Percentiles rank a stretch among this genome's conserved stretches.
phyloP scores from a whole-genome alignment of 257 asterid species.

The Handroanthus guayacan region DNA sequence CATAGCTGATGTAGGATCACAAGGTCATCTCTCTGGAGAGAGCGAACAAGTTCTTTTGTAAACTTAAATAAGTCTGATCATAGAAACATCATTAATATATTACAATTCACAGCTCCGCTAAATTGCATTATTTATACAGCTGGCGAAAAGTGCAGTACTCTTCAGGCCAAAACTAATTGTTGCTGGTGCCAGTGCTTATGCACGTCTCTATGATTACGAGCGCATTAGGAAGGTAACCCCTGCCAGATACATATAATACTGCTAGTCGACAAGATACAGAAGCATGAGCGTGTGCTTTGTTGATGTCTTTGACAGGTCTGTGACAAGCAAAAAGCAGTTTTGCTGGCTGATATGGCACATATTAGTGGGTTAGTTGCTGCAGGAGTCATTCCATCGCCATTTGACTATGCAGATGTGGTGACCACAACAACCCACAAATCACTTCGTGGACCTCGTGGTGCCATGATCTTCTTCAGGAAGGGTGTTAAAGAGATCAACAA shows the following conservation, averaged over 20 bases:
- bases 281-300: slow-evolving; percentile 22
- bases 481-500: slow-evolving; percentile 94
- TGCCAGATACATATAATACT: background rate
- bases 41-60: background rate
- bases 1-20: background rate
- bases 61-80: background rate
- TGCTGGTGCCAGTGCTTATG: slow-evolving; percentile 98
- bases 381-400: slow-evolving; percentile 74
- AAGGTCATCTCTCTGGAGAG: background rate
- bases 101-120: background rate
- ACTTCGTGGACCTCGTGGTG: slow-evolving; percentile 98
- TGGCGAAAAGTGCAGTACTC: slow-evolving; percentile 92
- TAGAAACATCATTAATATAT: background rate
- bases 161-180: slow-evolving; percentile 92
- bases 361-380: slow-evolving; percentile 71
- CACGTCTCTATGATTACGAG: slow-evolving; percentile 89
- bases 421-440: slow-evolving; percentile 99
- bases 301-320: slow-evolving; percentile 64
- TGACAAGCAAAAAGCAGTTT: slow-evolving; percentile 63
- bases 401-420: slow-evolving; percentile 94
- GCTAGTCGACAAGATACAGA: slow-evolving; percentile 14
- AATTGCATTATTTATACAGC: slow-evolving; percentile 51
- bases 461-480: slow-evolving; percentile 96
- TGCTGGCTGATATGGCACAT: slow-evolving; percentile 71
- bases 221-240: slow-evolving; percentile 77